Base-by-base conservation (phyloP, 306 rosid genomes). In the Malus domestica region DNA sequence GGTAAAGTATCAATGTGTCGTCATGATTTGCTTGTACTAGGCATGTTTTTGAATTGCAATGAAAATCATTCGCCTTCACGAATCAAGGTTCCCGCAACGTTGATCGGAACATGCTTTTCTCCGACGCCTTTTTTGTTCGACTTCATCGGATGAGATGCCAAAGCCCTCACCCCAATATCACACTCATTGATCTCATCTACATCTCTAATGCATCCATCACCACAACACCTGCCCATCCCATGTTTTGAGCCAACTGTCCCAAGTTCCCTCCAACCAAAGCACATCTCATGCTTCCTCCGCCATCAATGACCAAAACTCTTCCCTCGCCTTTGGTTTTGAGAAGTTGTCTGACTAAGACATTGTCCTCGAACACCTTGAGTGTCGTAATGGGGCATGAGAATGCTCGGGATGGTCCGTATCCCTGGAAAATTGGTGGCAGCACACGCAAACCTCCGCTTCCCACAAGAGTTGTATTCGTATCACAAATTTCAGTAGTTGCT, bases 181-280 rank as follows among this genome's bases (percentile, higher is more conserved):
- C 95, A 93, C 5, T 71, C 87, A 68, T 85, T 89, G 71, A 90
- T 90, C 86, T 93, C 98, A 79, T 89, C 98, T 5, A 89, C 95
- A 77, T 93, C 98, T 84, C 98, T 89, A 65, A 93, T 51, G 82
- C 98, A 93, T 0, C 98, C 98, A 81, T 90, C 6, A 93, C 90
- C n/a, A 90, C 89, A 46, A 93, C 78, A 3, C 96, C 98, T 2
- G 85, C 71, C 98, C 98, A 93, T 19, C 93, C 96, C 67, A 22
- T 89, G 84, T 40, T 85, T 13, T 80, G 86, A 42, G 88, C 88
- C 80, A 87, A 78, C 74, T 79, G 83, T 51, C 78, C 90, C 45
- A 87, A 42, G 60, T 87, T 87, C 3, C 90, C 90, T 58, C 90
- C 90, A 42, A 87, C 58, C 75, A 87, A 54, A n/a, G 88, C 86